Conservation (phyloP, 2,329 filamentous ascomycete genomes). For the Mycosphaerelloides madeirae region DNA sequence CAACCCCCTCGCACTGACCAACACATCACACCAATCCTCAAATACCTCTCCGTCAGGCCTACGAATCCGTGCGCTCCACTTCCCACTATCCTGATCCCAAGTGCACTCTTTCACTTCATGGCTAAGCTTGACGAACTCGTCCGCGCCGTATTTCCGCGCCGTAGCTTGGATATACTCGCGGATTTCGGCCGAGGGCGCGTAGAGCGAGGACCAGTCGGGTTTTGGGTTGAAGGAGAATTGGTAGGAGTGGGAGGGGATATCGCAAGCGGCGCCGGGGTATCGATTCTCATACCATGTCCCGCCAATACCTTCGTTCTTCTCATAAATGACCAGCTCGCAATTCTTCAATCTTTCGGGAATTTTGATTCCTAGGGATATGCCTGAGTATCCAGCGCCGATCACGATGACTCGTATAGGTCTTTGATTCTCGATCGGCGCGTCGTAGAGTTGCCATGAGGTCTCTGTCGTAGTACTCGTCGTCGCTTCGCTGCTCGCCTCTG, state of each 20-base stretch:
- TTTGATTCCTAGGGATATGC: constrained; percentile 42
- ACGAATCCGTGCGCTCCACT: constrained; percentile 15
- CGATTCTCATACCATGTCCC: constrained; percentile 26
- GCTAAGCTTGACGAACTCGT: constrained; percentile 29
- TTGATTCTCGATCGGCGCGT: constrained; percentile 40
- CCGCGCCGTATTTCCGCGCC: constrained; percentile 16
- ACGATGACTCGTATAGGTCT: constrained; percentile 42
- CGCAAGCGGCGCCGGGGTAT: constrained; percentile 43
- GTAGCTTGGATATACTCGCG: constrained; percentile 15
- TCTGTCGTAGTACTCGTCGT: not conserved
- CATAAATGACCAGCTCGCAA: constrained; percentile 39
- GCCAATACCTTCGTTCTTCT: constrained; percentile 35
- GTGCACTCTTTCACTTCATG: constrained; percentile 13
- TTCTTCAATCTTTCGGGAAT: constrained; percentile 39
- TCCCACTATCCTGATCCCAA: constrained; percentile 15
- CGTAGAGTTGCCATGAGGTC: constrained; percentile 30
- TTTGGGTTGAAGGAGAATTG: constrained; percentile 43
- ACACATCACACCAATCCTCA: constrained; percentile 16
- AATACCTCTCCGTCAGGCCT: constrained; percentile 9
- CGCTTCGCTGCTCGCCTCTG: constrained; percentile 8
- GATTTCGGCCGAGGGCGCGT: constrained; percentile 34
- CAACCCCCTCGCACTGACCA: constrained; percentile 17
- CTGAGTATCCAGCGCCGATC: constrained; percentile 43
- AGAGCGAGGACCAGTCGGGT: constrained; percentile 38
- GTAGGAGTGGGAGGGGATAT: constrained; percentile 40